Conservation (phyloP, 208 protist genomes). For the Leishmania tropica region DNA sequence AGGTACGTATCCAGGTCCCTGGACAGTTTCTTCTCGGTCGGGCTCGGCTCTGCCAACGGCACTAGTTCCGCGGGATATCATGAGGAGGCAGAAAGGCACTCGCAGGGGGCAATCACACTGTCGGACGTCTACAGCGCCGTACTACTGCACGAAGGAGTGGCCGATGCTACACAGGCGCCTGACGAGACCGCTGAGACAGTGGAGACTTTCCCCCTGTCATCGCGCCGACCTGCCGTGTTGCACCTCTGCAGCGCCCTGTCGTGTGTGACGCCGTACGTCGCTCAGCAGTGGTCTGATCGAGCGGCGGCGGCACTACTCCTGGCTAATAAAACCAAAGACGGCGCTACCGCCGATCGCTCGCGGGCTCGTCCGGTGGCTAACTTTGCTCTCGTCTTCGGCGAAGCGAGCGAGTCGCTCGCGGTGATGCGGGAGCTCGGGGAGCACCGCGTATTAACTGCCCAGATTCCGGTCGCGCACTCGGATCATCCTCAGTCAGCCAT, state of each 20-base stretch:
- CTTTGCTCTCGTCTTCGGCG: conserved; percentile 24
- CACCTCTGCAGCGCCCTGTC: conserved; percentile 24
- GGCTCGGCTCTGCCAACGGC: background rate
- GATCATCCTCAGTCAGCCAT: background rate
- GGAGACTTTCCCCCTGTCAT: background rate
- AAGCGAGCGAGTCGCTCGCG: background rate
- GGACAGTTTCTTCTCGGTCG: conserved; percentile 6
- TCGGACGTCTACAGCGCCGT: conserved; percentile 16
- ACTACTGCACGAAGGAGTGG: background rate
- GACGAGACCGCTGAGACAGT: background rate
- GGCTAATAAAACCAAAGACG: background rate
- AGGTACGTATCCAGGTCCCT: conserved; percentile 9
- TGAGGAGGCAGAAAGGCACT: background rate
- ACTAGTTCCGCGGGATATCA: background rate
- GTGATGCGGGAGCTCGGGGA: conserved; percentile 19
- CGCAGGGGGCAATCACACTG: background rate
- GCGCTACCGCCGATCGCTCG: background rate
- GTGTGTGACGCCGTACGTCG: conserved; percentile 19
- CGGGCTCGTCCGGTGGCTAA: conserved; percentile 4
- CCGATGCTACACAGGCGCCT: background rate
- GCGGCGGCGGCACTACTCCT: background rate
- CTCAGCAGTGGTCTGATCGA: conserved; percentile 31
- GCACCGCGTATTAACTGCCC: conserved; percentile 7
- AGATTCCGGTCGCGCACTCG: background rate
- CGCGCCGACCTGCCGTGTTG: conserved; percentile 11